These are phyloP conservation scores for Trypanosoma melophagium DNA, from an alignment of 208 protist species.

Conservation along the genomic window DNA sequence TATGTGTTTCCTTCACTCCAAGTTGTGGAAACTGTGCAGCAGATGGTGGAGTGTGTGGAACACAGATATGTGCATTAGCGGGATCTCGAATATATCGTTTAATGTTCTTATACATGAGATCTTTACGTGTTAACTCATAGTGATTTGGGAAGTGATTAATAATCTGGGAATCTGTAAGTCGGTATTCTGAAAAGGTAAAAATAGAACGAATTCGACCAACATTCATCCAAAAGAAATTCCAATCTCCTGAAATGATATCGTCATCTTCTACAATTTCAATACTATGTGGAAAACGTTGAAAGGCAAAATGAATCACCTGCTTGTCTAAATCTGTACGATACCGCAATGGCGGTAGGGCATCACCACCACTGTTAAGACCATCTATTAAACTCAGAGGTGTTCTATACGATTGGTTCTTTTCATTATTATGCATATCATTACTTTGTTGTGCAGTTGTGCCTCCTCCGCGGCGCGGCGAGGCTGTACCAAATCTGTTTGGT, in stretches of 20 bases:
- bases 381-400: too few species aligned
- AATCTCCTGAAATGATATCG: constrained; percentile 61
- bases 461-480: too few species aligned
- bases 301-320: constrained; percentile 83
- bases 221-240: constrained; percentile 91
- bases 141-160: constrained; percentile 99
- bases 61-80: constrained; percentile 20
- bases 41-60: constrained; percentile 13
- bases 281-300: constrained; percentile 50
- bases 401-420: too few species aligned
- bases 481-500: too few species aligned
- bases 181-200: constrained; percentile 65
- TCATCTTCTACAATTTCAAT: constrained; percentile 37
- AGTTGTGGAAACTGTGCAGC: not conserved
- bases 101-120: constrained; percentile 97
- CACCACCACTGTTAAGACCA: not conserved
- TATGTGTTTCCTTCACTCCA: not conserved
- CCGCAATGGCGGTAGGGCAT: constrained; percentile 37
- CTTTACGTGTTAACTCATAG: constrained; percentile 96
- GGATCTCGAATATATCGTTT: constrained; percentile 83
- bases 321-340: constrained; percentile 87
- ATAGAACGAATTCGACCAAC: constrained; percentile 69
- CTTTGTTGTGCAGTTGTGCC: too few species aligned
- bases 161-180: constrained; percentile 84
- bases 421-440: too few species aligned